Conservation (phyloP, 306 rosid species). For the Astragalus membranaceus region DNA sequence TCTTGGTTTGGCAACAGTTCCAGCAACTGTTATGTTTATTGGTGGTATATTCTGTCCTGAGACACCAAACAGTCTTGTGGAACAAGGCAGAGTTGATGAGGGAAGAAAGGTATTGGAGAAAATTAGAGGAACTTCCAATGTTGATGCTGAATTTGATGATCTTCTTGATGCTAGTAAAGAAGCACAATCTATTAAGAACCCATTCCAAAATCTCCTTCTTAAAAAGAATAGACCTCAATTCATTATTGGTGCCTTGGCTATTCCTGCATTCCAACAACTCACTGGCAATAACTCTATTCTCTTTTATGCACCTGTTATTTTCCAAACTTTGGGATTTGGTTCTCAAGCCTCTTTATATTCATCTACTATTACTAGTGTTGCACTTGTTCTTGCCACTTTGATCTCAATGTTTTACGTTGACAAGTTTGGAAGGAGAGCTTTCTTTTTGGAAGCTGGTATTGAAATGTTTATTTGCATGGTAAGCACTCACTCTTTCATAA, state of each 20-base stretch:
- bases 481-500: slow-evolving; percentile 13
- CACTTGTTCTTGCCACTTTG: slow-evolving; percentile 63
- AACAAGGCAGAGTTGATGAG: slow-evolving; percentile 66
- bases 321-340: slow-evolving; percentile 80
- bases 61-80: slow-evolving; percentile 91
- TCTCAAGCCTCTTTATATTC: slow-evolving; percentile 59
- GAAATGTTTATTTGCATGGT: slow-evolving; percentile 76
- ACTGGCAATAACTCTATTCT: slow-evolving; percentile 87
- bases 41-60: slow-evolving; percentile 81
- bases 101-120: slow-evolving; percentile 59
- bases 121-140: slow-evolving; percentile 67
- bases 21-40: slow-evolving; percentile 70
- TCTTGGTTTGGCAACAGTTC: slow-evolving; percentile 76
- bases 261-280: slow-evolving; percentile 82
- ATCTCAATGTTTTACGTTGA: slow-evolving; percentile 69
- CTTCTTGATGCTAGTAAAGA: slow-evolving; percentile 58
- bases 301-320: slow-evolving; percentile 83
- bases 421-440: slow-evolving; percentile 75
- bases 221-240: slow-evolving; percentile 69
- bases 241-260: slow-evolving; percentile 67
- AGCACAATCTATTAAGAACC: slow-evolving; percentile 47
- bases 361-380: slow-evolving; percentile 56
- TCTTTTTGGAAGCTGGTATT: slow-evolving; percentile 73
- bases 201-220: slow-evolving; percentile 51
- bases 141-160: slow-evolving; percentile 73